Base-by-base conservation (phyloP, 2,329 filamentous ascomycete genomes). In the Zymoseptoria pseudotritici region DNA sequence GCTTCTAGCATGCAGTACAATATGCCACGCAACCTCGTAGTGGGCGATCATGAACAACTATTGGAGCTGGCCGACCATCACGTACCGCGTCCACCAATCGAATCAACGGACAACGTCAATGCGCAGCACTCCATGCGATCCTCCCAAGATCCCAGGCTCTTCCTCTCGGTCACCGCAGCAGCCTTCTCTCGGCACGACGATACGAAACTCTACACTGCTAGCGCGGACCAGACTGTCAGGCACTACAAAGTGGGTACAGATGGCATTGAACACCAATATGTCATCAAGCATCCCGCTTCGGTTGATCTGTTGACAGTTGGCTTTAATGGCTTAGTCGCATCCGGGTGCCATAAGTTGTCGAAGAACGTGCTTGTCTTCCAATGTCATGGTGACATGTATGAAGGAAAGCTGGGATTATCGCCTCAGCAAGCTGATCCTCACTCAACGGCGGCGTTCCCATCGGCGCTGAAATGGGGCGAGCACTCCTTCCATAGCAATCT, bases 1-100 rank as follows among this genome's bases (percentile, higher is more conserved):
- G 69, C 75, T 2, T 73, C 78, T 53, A 82, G 79, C n/a, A 82
- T 83, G 78, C 79, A 83, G 50, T 86, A 86, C 66, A 86, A 86
- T 60, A 74, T 80, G 49, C 74, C 77, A 0, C 81, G 83, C 60
- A 86, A 86, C 64, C 72, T 86, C 0, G 66, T 86, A 1, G 69
- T 83, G 42, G 84, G 84, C 1, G 73, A 82, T 61, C 62, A 78
- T 2, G 63, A 67, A 1, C 66, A 65, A 1, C 67, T 86, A 7
- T 72, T 76, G 56, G 83, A 86, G 62, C 68, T 86, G 0, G 77
- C 80, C 0, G 78, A 82, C 55, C 84, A 86, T 66, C 76, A 75
- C 42, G 69, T 79, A 2, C 65, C 71, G 19, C 76, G 80, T 3
- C 71, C 76, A n/a, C 66, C 66, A 17, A 69, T 76, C 0, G 69